Conservation (phyloP, 1,139 yeast species). For the Pichia sp. region DNA sequence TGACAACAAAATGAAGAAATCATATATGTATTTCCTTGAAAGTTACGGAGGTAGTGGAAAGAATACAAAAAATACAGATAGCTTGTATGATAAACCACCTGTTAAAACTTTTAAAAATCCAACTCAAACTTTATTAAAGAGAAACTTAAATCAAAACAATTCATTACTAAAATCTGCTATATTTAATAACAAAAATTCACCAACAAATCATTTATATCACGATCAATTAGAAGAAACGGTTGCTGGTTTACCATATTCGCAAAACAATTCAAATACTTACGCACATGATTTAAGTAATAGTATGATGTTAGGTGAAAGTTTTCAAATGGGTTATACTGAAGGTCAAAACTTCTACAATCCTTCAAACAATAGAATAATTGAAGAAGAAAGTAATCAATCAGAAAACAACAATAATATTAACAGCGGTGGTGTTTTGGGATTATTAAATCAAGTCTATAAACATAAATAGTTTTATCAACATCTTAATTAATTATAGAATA, state of each 20-base stretch:
- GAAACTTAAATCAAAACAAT: constrained; percentile 10
- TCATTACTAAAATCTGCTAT: constrained; percentile 20
- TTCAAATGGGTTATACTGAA: constrained; percentile 16
- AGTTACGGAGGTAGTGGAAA: constrained; percentile 47
- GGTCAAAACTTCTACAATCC: neutral
- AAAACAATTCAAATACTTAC: constrained; percentile 18
- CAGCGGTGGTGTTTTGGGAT: constrained; percentile 67
- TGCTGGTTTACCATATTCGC: constrained; percentile 22
- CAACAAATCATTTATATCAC: neutral
- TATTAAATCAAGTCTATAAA: constrained; percentile 76
- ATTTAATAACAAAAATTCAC: constrained; percentile 17
- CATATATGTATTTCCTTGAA: constrained; percentile 80
- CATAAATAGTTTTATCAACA: constrained; percentile 36
- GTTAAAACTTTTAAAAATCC: constrained; percentile 8
- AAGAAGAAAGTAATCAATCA: constrained; percentile 22
- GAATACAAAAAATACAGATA: constrained; percentile 11
- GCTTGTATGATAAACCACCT: neutral
- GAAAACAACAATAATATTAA: constrained; percentile 25
- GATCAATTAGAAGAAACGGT: constrained; percentile 28
- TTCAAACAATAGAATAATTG: constrained; percentile 10
- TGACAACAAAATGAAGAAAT: constrained; percentile 88
- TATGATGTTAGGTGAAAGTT: constrained; percentile 28
- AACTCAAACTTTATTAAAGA: constrained; percentile 1
- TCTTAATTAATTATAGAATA: neutral
- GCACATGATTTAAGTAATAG: constrained; percentile 25